Conservation (phyloP, 345 rosid species). For the Hibiscus mutabilis region DNA sequence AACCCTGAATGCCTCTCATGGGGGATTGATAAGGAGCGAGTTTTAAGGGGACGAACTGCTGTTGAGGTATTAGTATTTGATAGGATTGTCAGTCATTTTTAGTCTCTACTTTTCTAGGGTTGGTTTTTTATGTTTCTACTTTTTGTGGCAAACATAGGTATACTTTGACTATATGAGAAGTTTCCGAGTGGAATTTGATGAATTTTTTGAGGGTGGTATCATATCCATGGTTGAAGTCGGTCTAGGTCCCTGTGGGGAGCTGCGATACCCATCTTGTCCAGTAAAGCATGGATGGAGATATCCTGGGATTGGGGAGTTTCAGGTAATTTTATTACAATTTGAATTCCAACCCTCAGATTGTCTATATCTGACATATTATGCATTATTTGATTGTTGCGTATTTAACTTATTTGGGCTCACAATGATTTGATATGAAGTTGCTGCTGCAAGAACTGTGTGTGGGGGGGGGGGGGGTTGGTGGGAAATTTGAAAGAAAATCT, state of each 20-base stretch:
- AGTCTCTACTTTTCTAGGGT: neutral
- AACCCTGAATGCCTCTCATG: conserved; percentile 97
- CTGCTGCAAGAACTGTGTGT: no score
- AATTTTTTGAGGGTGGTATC: conserved; percentile 56
- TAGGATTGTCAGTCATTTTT: conserved; percentile 6
- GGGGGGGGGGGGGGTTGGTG: no score
- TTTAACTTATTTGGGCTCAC: neutral
- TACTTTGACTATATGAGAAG: conserved; percentile 97
- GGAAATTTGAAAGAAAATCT: neutral
- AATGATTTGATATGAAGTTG: no score
- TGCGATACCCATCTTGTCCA: conserved; percentile 88
- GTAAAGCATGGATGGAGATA: conserved; percentile 98
- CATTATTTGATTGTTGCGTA: conserved; percentile 1
- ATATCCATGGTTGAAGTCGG: conserved; percentile 87
- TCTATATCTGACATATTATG: neutral
- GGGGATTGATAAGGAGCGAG: conserved; percentile 94
- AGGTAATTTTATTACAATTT: conserved; percentile 42
- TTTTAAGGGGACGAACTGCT: conserved; percentile 89
- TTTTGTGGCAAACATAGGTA: conserved; percentile 47
- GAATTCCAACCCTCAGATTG: conserved; percentile 5
- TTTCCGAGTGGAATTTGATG: conserved; percentile 79
- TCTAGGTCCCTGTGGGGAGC: conserved; percentile 98
- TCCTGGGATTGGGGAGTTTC: conserved; percentile 98
- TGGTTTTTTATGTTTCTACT: neutral
- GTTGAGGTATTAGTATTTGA: conserved; percentile 55